Evolutionary conservation across 139 green algal genomes (phyloP).

Genomic region (Micractinium conductrix): DNA sequence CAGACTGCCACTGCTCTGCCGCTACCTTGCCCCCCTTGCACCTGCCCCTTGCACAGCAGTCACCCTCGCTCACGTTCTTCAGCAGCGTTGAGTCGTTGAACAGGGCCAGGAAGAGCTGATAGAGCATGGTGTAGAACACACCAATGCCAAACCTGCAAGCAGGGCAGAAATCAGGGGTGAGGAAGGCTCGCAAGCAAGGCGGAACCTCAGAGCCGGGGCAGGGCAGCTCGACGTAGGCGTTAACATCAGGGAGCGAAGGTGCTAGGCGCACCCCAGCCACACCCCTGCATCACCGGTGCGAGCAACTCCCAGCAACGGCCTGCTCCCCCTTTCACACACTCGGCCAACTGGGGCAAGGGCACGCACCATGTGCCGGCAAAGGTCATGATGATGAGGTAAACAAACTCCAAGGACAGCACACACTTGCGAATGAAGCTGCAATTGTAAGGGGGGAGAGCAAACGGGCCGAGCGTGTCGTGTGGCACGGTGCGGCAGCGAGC

Average conservation of each 20-base stretch:
- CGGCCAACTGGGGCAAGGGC: too few relatives aligned
- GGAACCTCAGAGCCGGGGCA: too few relatives aligned
- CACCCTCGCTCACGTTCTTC: conserved; percentile 15
- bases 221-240: too few relatives aligned
- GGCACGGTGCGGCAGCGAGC: not conserved
- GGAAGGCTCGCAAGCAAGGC: too few relatives aligned
- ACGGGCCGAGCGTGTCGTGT: not conserved
- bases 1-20: not conserved
- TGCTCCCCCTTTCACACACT: too few relatives aligned
- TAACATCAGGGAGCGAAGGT: too few relatives aligned
- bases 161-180: too few relatives aligned
- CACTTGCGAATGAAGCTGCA: conserved; percentile 31
- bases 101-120: conserved; percentile 34
- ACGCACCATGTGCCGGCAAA: conserved; percentile 40
- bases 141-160: conserved; percentile 42
- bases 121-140: conserved; percentile 52
- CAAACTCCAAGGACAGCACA: conserved; percentile 40
- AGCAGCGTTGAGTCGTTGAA: conserved; percentile 19
- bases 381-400: conserved; percentile 38
- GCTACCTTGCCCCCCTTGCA: not conserved
- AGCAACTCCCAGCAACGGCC: too few relatives aligned
- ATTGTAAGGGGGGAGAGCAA: not conserved
- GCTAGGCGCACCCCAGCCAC: too few relatives aligned
- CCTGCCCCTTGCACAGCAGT: too few relatives aligned
- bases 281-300: too few relatives aligned